Evolutionary conservation across 352 stramenopile species (phyloP).

Genomic region (Phytophthora melonis): DNA sequence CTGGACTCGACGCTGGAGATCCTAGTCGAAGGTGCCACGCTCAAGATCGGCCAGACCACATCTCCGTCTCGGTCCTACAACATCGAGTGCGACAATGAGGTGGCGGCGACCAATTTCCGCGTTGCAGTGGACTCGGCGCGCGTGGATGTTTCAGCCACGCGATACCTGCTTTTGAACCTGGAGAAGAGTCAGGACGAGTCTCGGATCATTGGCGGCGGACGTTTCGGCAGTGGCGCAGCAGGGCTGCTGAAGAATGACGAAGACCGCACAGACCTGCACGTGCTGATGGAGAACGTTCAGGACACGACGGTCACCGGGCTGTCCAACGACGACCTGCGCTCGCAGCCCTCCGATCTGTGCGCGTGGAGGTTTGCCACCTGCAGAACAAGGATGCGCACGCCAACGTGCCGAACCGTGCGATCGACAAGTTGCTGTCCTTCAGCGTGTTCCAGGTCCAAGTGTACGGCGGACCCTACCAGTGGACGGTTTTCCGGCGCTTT

Average conservation of each 20-base stretch:
- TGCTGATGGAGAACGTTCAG: slow-evolving; percentile 86
- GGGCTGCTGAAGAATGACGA: slow-evolving; percentile 55
- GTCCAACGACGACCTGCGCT: slow-evolving; percentile 71
- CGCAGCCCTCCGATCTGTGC: slow-evolving; percentile 83
- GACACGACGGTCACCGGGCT: slow-evolving; percentile 84
- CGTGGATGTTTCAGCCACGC: slow-evolving; percentile 77
- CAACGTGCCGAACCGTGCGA: slow-evolving; percentile 71
- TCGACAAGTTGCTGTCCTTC: slow-evolving; percentile 84
- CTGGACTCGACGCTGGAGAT: slow-evolving; percentile 84
- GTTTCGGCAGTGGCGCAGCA: slow-evolving; percentile 16
- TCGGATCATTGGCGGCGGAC: slow-evolving; percentile 34
- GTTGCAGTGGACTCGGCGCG: slow-evolving; percentile 81
- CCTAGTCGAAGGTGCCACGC: slow-evolving; percentile 38
- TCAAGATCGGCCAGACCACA: slow-evolving; percentile 66
- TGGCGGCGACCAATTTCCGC: slow-evolving; percentile 74
- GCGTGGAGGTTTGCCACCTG: slow-evolving; percentile 86
- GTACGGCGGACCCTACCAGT: slow-evolving; percentile 87
- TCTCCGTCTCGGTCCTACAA: slow-evolving; percentile 63
- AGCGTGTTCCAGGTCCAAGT: slow-evolving; percentile 87
- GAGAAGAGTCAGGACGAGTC: slow-evolving; percentile 85
- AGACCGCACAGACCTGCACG: slow-evolving; percentile 75
- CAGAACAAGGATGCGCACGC: slow-evolving; percentile 90
- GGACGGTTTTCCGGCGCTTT: slow-evolving; percentile 87
- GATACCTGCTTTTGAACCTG: slow-evolving; percentile 84
- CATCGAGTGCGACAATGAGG: slow-evolving; percentile 76